Percentiles rank a stretch among this genome's conserved stretches.
Evolutionary conservation across 2,329 filamentous ascomycete species (phyloP).

Genomic region (Coleophoma crateriformis): DNA sequence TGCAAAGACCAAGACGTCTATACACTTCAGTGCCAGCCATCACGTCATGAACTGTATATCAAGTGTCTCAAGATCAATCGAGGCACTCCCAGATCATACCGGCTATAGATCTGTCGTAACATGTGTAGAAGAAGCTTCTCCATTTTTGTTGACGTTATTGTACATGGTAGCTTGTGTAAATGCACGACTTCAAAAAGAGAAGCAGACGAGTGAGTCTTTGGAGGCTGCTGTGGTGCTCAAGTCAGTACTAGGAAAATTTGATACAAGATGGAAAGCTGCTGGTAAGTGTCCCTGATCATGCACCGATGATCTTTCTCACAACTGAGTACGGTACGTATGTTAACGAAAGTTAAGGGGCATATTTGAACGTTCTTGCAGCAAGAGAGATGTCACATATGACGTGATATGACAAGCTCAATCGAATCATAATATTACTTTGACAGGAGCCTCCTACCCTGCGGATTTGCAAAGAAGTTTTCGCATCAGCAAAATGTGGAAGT

Average conservation of each 20-base stretch:
- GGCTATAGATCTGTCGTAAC: not conserved
- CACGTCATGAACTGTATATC: not conserved
- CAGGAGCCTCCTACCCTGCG: no score
- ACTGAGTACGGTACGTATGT: no score
- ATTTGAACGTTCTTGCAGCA: constrained; percentile 10
- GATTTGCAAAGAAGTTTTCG: no score
- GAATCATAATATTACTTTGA: no score
- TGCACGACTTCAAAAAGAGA: constrained; percentile 3
- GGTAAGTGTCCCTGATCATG: constrained; percentile 1
- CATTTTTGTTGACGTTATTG: constrained; percentile 7
- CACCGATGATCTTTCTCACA: no score
- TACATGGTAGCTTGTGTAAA: constrained; percentile 7
- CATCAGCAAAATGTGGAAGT: no score
- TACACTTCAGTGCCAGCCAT: constrained; percentile 2
- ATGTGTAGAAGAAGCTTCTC: constrained; percentile 8
- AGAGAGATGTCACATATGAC: constrained; percentile 3
- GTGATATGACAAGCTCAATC: no score
- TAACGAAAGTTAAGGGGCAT: constrained; percentile 2
- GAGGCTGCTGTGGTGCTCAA: constrained; percentile 5
- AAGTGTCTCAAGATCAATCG: not conserved
- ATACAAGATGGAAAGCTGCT: constrained; percentile 10
- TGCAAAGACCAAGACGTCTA: not conserved
- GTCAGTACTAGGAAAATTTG: constrained; percentile 3
- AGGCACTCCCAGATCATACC: not conserved
- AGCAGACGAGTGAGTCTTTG: constrained; percentile 2